phyloP scores from a whole-genome alignment of 2,329 filamentous ascomycete species.

The Acrocalymma vagum region DNA sequence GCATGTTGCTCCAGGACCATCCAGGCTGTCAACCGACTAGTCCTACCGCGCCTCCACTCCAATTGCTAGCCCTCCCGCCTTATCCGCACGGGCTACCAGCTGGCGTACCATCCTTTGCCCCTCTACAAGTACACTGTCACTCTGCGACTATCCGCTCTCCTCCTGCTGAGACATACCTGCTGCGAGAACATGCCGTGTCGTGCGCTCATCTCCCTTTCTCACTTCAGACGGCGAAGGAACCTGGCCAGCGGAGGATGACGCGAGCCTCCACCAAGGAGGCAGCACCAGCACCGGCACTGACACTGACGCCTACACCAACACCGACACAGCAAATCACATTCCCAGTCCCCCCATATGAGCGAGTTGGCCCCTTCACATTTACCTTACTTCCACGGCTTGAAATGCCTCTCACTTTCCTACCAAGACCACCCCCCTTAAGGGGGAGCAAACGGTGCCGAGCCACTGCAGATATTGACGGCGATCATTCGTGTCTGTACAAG shows the following conservation, averaged over 20 bases:
- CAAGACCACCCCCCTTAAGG: constrained; percentile 25
- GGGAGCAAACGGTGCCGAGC: constrained; percentile 61
- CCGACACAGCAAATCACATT: constrained; percentile 13
- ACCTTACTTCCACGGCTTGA: constrained; percentile 29
- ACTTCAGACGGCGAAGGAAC: constrained; percentile 37
- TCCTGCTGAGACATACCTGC: constrained; percentile 8
- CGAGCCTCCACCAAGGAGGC: constrained; percentile 18
- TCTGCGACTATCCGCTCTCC: constrained; percentile 9
- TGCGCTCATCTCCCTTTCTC: constrained; percentile 19
- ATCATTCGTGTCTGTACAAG: constrained; percentile 58
- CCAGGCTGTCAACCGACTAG: constrained; percentile 14
- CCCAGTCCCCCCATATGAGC: constrained; percentile 13
- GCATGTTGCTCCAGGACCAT: constrained; percentile 12
- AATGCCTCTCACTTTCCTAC: constrained; percentile 46
- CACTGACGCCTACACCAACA: constrained; percentile 13
- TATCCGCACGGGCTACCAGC: constrained; percentile 17
- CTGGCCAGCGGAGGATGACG: constrained; percentile 42
- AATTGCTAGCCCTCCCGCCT: constrained; percentile 19
- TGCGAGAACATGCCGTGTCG: constrained; percentile 40
- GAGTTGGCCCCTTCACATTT: constrained; percentile 42
- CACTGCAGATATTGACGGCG: constrained; percentile 65
- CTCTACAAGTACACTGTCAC: constrained; percentile 10
- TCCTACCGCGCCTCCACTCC: constrained; percentile 19
- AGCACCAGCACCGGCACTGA: constrained; percentile 14
- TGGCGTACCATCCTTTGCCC: constrained; percentile 4